Base-by-base conservation (phyloP, 2,329 filamentous ascomycete genomes). In the Arthrobotrys entomopaga region DNA sequence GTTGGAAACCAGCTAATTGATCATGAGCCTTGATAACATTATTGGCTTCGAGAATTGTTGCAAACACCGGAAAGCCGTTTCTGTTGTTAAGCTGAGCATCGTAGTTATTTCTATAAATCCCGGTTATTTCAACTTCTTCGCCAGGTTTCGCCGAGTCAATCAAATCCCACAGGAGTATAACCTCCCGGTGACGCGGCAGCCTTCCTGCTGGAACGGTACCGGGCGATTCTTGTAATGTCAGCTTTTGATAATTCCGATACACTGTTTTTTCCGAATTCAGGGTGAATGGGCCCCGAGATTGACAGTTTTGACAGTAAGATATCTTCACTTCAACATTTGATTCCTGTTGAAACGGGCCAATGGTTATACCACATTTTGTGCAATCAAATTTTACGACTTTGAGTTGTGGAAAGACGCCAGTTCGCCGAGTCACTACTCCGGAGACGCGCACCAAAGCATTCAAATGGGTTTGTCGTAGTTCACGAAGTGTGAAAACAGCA, bases 371-470 rank as follows among this genome's bases (percentile, higher is more conserved):
- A 79, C 95, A 99, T 83, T 97, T 99, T 70, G 86, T 88, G 83
- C 95, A 99, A 83, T 97, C 92, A 80, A 99, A 98, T 83, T 97
- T 97, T 83, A 99, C 92, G 82, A 98, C 97, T 82, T 98, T 98
- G 75, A 99, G 85, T 83, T 99, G 95, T 2, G 95, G 95, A 81
- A 99, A 99, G 54, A 99, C 96, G 65, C 95, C 95, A 24, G 90
- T 96, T 77, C 95, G 88, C 76, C 95, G 89, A 38, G 95, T 99
- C 26, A 99, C 95, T 3, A 99, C 95, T 77, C 95, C 95, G 78
- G 91, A 93, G 64, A 99, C 95, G 61, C 94, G 90, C 43, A 99
- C 91, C 49, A 99, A 86, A 79, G 93, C 97, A 85, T 99, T 99
- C 72, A 99, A 87, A 80, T 99, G 96, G 2, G 90, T 92, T 82